Evolutionary conservation across 106 monocot species (phyloP), one percentile per base, ranked within the genome.

Genomic region (Platanthera guangdongensis): DNA sequence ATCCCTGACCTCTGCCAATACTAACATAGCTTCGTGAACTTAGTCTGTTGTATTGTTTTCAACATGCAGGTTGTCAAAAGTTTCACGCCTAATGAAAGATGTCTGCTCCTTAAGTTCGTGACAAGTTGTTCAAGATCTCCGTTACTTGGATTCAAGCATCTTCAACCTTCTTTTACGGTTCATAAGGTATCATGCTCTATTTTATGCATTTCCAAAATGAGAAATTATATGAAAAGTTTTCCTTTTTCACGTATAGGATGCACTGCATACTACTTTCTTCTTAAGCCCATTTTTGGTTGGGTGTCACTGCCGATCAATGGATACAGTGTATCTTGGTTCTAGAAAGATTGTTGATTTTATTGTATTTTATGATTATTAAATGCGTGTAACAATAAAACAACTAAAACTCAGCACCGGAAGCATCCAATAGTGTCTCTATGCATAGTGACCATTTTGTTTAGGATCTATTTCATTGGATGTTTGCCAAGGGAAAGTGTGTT

Each of bases 71-170:
- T 95, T 75, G 78, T 95, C 46, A 92, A 80, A 82, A 88, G 83
- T 45, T 92, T 95, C 72, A 85, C 75, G 49, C 79, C 95, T 74
- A 81, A 51, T 82, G 92, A 95, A 85, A 83, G 92, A 28, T 90
- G 92, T 81, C 78, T 95, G 85, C 64, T 95, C 47, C 90, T 95
- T 16, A 95, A 95, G 81, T 95, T 95, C 82, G 92, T 95, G 28
- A 95, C 95, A 76, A 95, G 95, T 73, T 95, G 95, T 80, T 95
- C 92, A 16, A 88, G 95, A 73, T 90, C 87, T 74, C 95, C 95
- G 51, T 84, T 95, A 81, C 95, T 95, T 82, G 95, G 95, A 19
- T 95, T 95, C 76, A 88, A 92, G 77, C 82, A 95, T 73, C 78
- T 95, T 71, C 92, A 92, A n/a, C 95, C 95, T 71, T 75, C 87